A percentile compares a stretch with the other conserved stretches of the same genome.
These are phyloP conservation scores for Mycosarcoma mackinlayi DNA, from an alignment of 1,284 basidiomycete species.

Conservation along the genomic window DNA sequence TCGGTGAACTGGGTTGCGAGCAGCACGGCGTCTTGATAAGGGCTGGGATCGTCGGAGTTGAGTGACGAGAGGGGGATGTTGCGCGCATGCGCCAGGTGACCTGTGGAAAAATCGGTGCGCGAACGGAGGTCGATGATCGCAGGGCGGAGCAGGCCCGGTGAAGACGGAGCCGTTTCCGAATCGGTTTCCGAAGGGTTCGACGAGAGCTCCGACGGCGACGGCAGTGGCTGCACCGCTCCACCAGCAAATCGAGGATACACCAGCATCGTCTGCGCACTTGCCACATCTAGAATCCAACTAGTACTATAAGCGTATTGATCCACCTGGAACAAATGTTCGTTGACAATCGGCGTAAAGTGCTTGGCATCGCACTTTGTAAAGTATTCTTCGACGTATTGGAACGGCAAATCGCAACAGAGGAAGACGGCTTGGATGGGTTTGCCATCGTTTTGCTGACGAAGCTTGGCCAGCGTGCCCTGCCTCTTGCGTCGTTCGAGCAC, in stretches of 20 bases:
- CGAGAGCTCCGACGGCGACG: conserved; percentile 7
- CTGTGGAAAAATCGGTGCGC: conserved; percentile 9
- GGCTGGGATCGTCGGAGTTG: conserved; percentile 18
- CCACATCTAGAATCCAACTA: conserved; percentile 34
- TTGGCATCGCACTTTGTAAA: conserved; percentile 25
- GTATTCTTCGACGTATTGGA: conserved; percentile 52
- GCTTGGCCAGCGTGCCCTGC: conserved; percentile 18
- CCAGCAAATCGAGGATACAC: conserved; percentile 27
- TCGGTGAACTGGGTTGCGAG: conserved; percentile 39
- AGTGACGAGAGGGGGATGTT: conserved; percentile 34
- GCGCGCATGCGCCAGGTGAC: conserved; percentile 15
- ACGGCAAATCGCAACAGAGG: conserved; percentile 51
- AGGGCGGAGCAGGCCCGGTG: conserved; percentile 12
- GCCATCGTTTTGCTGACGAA: conserved; percentile 34
- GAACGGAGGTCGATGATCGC: conserved; percentile 32
- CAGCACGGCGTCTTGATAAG: conserved; percentile 33
- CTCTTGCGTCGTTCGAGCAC: conserved; percentile 29
- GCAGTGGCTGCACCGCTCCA: not conserved
- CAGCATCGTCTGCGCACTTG: conserved; percentile 32
- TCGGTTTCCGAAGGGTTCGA: conserved; percentile 15
- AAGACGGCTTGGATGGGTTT: conserved; percentile 39
- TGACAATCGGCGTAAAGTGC: conserved; percentile 30
- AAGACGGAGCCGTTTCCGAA: not conserved
- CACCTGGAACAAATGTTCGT: conserved; percentile 41
- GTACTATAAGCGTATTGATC: conserved; percentile 39